These are phyloP conservation scores for Arabidopsis hybrid DNA, from an alignment of 441 rosid genomes.

Conservation along the genomic window DNA sequence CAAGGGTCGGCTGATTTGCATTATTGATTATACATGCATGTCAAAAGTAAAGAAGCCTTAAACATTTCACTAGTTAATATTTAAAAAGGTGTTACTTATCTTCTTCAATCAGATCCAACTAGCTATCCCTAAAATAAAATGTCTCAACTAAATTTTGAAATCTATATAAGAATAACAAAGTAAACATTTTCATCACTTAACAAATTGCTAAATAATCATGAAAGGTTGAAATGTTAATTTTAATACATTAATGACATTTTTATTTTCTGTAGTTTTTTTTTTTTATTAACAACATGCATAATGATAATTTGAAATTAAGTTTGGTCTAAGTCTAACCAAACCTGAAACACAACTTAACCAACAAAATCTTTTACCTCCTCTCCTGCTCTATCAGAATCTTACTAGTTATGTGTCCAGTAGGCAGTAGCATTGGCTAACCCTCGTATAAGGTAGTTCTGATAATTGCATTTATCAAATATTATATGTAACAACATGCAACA, in stretches of 20 bases:
- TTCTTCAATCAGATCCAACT: slow-evolving; percentile 11
- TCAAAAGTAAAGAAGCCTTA: not conserved
- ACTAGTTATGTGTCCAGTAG: not conserved
- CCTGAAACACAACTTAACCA: not conserved
- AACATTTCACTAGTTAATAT: not conserved
- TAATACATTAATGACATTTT: not conserved
- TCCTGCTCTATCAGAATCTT: not conserved
- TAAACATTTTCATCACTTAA: not conserved
- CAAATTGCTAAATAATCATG: not conserved
- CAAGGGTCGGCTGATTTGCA: slow-evolving; percentile 34
- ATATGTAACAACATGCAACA: not conserved
- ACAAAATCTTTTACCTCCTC: not conserved
- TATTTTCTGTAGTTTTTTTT: not conserved
- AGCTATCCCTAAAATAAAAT: not conserved
- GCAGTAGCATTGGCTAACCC: too few relatives aligned
- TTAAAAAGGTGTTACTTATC: not conserved
- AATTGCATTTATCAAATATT: not conserved
- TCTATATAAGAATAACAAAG: not conserved
- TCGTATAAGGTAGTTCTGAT: not conserved
- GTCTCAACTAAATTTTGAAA: not conserved
- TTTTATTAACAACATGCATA: not conserved
- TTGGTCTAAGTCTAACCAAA: not conserved
- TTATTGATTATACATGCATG: slow-evolving; percentile 25
- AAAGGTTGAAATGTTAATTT: not conserved
- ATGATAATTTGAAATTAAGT: not conserved